Percentiles rank a stretch among this genome's conserved stretches.
Evolutionary conservation across 768 basidiomycete genomes (phyloP).

Genomic region (Tricholoma sp.): DNA sequence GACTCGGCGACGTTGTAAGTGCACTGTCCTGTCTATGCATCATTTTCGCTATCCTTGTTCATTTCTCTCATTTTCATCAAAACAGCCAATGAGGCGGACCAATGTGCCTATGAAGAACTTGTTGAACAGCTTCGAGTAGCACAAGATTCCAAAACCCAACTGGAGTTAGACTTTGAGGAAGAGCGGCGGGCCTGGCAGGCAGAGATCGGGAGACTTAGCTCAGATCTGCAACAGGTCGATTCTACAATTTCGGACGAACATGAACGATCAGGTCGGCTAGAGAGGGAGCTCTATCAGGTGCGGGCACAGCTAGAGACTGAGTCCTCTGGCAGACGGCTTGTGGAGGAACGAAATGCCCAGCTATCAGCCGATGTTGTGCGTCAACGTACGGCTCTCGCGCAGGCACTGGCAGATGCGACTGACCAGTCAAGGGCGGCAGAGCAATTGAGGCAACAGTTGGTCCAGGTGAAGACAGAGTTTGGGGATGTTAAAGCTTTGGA

Average conservation of each 20-base stretch:
- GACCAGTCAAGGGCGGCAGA: slow-evolving; percentile 60
- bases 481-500: slow-evolving; percentile 68
- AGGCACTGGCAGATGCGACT: slow-evolving; percentile 62
- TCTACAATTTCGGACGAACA: slow-evolving; percentile 37
- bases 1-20: slow-evolving; percentile 70
- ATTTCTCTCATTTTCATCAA: neutral
- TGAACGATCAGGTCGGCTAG: slow-evolving; percentile 49
- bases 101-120: slow-evolving; percentile 68
- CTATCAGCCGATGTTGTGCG: slow-evolving; percentile 50
- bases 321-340: slow-evolving; percentile 48
- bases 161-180: slow-evolving; percentile 55
- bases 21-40: slow-evolving; percentile 1
- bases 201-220: slow-evolving; percentile 52
- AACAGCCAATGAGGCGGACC: slow-evolving; percentile 68
- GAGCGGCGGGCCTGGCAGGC: slow-evolving; percentile 50
- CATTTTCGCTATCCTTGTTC: slow-evolving; percentile 5
- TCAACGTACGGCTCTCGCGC: slow-evolving; percentile 47
- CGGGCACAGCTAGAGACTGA: slow-evolving; percentile 64
- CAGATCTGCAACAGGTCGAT: slow-evolving; percentile 36
- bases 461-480: slow-evolving; percentile 53
- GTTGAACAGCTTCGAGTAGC: slow-evolving; percentile 58
- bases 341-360: slow-evolving; percentile 61
- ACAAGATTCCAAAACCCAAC: slow-evolving; percentile 50
- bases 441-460: slow-evolving; percentile 54
- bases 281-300: slow-evolving; percentile 60